Evolutionary conservation across 2,329 filamentous ascomycete genomes (phyloP).

Genomic region (Verruconis gallopava): DNA sequence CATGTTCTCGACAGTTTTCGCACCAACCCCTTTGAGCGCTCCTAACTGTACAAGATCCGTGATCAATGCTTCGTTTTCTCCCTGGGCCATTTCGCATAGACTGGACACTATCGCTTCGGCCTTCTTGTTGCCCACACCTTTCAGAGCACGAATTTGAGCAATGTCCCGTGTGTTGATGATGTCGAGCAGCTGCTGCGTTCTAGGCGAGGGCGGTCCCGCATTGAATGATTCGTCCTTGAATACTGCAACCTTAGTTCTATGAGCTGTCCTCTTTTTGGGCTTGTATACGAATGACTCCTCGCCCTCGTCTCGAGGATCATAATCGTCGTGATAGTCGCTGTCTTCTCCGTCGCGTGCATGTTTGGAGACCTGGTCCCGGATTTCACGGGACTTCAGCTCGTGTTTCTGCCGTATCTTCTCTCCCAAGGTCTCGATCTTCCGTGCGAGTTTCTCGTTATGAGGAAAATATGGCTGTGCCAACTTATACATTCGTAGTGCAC

Average conservation of each 20-base stretch:
- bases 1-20: slow-evolving; percentile 40
- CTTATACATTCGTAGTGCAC: slow-evolving; percentile 75
- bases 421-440: slow-evolving; percentile 42
- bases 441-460: slow-evolving; percentile 59
- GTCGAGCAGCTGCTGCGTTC: slow-evolving; percentile 49
- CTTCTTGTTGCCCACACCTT: slow-evolving; percentile 61
- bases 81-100: slow-evolving; percentile 34
- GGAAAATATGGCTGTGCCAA: slow-evolving; percentile 76
- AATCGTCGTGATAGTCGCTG: slow-evolving; percentile 13
- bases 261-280: slow-evolving; percentile 18
- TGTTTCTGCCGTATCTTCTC: slow-evolving; percentile 34
- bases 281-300: slow-evolving; percentile 26
- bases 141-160: slow-evolving; percentile 49
- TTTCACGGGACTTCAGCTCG: slow-evolving; percentile 11
- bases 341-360: slow-evolving; percentile 8
- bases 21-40: slow-evolving; percentile 35
- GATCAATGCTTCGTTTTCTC: slow-evolving; percentile 19
- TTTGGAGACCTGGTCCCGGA: slow-evolving; percentile 1
- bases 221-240: slow-evolving; percentile 21
- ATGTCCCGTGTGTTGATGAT: slow-evolving; percentile 65
- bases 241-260: slow-evolving; percentile 22
- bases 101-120: slow-evolving; percentile 42
- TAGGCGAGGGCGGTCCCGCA: slow-evolving; percentile 33
- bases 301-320: slow-evolving; percentile 28
- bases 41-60: slow-evolving; percentile 31